phyloP scores from a whole-genome alignment of 345 rosid species.

The Lumnitzera racemosa region DNA sequence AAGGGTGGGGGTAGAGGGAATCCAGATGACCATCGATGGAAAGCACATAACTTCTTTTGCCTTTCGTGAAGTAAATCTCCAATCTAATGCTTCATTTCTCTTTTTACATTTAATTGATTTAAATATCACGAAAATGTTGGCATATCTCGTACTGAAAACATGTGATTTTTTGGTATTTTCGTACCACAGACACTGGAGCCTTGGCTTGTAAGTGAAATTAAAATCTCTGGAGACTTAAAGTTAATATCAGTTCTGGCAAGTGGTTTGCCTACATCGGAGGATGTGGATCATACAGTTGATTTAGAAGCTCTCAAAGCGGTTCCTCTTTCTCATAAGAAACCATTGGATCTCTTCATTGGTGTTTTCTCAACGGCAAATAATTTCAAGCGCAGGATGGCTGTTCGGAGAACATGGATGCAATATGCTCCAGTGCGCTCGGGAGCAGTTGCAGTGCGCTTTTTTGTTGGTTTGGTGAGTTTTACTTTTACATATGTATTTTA shows the following conservation, averaged over 20 bases:
- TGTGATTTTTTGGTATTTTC: constrained; percentile 16
- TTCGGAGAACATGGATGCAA: constrained; percentile 99
- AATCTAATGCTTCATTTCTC: constrained; percentile 7
- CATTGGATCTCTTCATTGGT: constrained; percentile 77
- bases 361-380: constrained; percentile 96
- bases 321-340: constrained; percentile 43
- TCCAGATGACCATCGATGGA: constrained; percentile 94
- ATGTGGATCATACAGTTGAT: constrained; percentile 65
- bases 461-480: constrained; percentile 89
- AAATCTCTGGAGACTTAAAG: constrained; percentile 73
- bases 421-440: constrained; percentile 71
- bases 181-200: constrained; percentile 81
- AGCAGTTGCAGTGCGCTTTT: constrained; percentile 81
- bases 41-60: constrained; percentile 94
- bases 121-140: neutral
- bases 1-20: constrained; percentile 86
- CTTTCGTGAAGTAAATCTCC: constrained; percentile 70
- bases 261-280: constrained; percentile 92
- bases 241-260: constrained; percentile 69
- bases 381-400: constrained; percentile 93
- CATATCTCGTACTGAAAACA: neutral
- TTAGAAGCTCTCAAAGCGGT: constrained; percentile 57
- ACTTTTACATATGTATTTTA: neutral
- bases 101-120: neutral
- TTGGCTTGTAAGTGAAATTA: constrained; percentile 87